Conservation (phyloP, 192 early-diverging fungal genomes). For the Thamnidium elegans region DNA sequence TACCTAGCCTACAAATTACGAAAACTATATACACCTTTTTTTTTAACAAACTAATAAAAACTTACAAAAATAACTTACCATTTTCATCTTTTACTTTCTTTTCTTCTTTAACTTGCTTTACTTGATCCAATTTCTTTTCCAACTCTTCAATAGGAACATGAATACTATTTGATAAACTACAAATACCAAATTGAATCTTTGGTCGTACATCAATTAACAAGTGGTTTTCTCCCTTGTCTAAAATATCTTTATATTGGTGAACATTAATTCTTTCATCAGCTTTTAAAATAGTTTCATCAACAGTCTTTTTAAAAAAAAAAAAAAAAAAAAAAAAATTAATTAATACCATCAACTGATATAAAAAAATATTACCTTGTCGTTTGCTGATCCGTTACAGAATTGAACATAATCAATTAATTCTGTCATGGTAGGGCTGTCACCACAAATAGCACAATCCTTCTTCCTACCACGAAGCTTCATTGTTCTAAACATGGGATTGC, state of each 20-base stretch:
- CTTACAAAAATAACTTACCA: conserved; percentile 17
- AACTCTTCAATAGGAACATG: conserved; percentile 59
- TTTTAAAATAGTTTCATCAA: not conserved
- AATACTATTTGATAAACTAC: conserved; percentile 56
- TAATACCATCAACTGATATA: no score
- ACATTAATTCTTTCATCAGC: conserved; percentile 21
- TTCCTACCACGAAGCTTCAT: conserved; percentile 75
- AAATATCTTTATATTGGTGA: conserved; percentile 46
- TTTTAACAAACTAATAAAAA: not conserved
- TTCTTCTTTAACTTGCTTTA: conserved; percentile 28
- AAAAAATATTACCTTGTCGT: conserved; percentile 59
- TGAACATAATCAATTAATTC: conserved; percentile 88
- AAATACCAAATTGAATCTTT: conserved; percentile 81
- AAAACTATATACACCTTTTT: conserved; percentile 48
- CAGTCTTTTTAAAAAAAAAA: conserved; percentile 1
- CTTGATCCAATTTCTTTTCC: conserved; percentile 36
- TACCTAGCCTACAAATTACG: conserved; percentile 85
- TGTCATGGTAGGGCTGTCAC: conserved; percentile 75
- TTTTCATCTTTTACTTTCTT: conserved; percentile 22
- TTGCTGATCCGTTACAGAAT: conserved; percentile 81
- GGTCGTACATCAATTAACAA: conserved; percentile 90
- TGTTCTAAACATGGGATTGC: conserved; percentile 68
- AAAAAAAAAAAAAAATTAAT: not conserved
- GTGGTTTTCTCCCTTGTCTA: conserved; percentile 44
- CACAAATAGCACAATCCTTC: conserved; percentile 81